A percentile compares a stretch with the other conserved stretches of the same genome.
These are phyloP conservation scores for Blastobotrys robertii DNA, from an alignment of 805 yeast genomes.

Conservation along the genomic window DNA sequence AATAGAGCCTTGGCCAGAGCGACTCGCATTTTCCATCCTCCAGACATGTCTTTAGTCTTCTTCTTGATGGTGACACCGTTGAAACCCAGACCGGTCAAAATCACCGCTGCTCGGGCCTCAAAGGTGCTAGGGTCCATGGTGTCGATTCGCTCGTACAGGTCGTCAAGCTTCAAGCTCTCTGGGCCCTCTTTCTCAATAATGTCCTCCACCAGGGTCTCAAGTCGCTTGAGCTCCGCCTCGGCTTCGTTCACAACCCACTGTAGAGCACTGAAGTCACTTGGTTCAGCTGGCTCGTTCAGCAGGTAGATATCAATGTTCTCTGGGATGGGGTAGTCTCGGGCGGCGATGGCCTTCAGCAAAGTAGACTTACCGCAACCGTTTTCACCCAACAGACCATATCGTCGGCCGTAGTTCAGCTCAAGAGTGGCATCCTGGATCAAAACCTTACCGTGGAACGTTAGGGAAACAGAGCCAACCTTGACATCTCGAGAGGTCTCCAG, in stretches of 20 bases:
- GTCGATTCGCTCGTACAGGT: constrained; percentile 89
- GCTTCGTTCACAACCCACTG: constrained; percentile 97
- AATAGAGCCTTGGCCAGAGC: constrained; percentile 96
- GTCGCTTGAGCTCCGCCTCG: constrained; percentile 78
- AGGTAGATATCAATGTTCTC: constrained; percentile 83
- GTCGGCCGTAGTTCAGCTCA: constrained; percentile 94
- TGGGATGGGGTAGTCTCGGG: constrained; percentile 93
- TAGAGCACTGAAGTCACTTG: constrained; percentile 83
- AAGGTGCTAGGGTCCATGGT: constrained; percentile 93
- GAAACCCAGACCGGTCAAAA: constrained; percentile 96
- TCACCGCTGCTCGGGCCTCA: constrained; percentile 92
- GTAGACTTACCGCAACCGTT: constrained; percentile 99
- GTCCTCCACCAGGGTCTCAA: constrained; percentile 87
- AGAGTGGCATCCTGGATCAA: constrained; percentile 83
- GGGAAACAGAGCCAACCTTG: constrained; percentile 79
- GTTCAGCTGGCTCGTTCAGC: constrained; percentile 95
- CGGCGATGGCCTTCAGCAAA: constrained; percentile 83
- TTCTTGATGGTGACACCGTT: constrained; percentile 76
- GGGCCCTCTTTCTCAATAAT: constrained; percentile 88
- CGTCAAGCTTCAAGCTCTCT: constrained; percentile 77
- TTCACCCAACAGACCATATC: constrained; percentile 95
- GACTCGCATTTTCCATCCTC: constrained; percentile 99
- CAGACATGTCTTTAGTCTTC: constrained; percentile 98
- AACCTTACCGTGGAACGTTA: constrained; percentile 96
- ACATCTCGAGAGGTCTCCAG: constrained; percentile 87